These are phyloP conservation scores for Hortiboletus rubellus DNA, from an alignment of 1,284 basidiomycete genomes.

Conservation along the genomic window DNA sequence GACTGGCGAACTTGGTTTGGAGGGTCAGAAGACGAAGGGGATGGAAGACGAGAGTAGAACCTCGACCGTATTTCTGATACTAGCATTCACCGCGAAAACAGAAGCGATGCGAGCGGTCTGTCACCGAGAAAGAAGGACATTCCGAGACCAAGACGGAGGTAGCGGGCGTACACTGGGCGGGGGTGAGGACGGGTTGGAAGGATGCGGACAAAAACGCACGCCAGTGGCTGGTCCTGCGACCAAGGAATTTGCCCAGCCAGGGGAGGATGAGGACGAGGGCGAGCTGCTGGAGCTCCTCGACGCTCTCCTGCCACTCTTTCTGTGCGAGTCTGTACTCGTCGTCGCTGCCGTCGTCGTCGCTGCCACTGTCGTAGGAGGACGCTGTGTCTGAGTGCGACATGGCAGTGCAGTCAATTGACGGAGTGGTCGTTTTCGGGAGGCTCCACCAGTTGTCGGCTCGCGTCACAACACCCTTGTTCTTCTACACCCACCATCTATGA, in stretches of 20 bases:
- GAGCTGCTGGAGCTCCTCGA: constrained; percentile 81
- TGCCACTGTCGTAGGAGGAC: constrained; percentile 40
- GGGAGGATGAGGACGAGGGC: constrained; percentile 81
- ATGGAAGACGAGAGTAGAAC: constrained; percentile 26
- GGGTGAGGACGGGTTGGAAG: constrained; percentile 16
- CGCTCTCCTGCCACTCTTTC: constrained; percentile 90
- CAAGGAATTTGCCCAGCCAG: constrained; percentile 85
- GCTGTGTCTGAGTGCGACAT: constrained; percentile 47
- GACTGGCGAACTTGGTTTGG: constrained; percentile 41
- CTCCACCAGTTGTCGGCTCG: constrained; percentile 2
- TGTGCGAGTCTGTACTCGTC: constrained; percentile 74
- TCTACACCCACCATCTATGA: constrained; percentile 35
- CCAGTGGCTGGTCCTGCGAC: constrained; percentile 84
- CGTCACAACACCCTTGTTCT: constrained; percentile 3
- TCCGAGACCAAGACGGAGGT: constrained; percentile 65
- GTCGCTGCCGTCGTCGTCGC: constrained; percentile 63
- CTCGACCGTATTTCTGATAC: constrained; percentile 31
- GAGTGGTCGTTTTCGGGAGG: not conserved
- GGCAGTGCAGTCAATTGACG: constrained; percentile 3
- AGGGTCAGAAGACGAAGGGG: constrained; percentile 39
- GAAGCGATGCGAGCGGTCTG: constrained; percentile 21
- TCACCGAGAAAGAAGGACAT: constrained; percentile 65
- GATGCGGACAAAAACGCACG: constrained; percentile 48
- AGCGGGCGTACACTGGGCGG: constrained; percentile 67
- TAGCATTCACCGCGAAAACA: constrained; percentile 12